Conservation (phyloP, 768 basidiomycete species). For the Macrolepiota albuminosa region DNA sequence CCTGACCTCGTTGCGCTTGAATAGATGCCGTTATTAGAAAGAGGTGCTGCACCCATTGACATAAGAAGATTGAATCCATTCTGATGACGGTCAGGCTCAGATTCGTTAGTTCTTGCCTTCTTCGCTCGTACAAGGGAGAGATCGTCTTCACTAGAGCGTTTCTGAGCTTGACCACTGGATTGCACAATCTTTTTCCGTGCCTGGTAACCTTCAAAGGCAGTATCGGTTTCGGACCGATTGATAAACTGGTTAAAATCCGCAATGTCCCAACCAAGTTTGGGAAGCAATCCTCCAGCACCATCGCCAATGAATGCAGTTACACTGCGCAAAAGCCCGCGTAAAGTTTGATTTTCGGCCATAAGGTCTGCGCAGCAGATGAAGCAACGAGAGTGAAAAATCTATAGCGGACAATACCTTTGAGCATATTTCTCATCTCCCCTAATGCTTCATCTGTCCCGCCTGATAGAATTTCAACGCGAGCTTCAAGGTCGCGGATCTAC, state of each 20-base stretch:
- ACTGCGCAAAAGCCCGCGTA: conserved; percentile 73
- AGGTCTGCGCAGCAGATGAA: conserved; percentile 45
- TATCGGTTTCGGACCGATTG: conserved; percentile 87
- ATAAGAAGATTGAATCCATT: conserved; percentile 55
- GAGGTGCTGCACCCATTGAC: conserved; percentile 39
- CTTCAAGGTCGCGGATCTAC: conserved; percentile 93
- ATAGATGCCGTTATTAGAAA: conserved; percentile 41
- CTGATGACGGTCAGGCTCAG: conserved; percentile 31
- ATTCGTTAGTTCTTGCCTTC: conserved; percentile 43
- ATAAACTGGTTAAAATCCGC: conserved; percentile 77
- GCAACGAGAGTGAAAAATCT: neutral
- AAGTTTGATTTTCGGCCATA: conserved; percentile 84
- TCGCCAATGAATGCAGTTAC: conserved; percentile 84
- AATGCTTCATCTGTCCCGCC: conserved; percentile 89
- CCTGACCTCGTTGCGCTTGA: conserved; percentile 34
- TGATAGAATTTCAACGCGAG: conserved; percentile 90
- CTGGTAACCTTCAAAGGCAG: conserved; percentile 88
- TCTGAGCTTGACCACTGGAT: conserved; percentile 30
- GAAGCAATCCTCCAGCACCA: conserved; percentile 71
- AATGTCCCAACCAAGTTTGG: conserved; percentile 75
- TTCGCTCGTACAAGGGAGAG: conserved; percentile 37
- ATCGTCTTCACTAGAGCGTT: conserved; percentile 55
- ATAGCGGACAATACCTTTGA: conserved; percentile 51
- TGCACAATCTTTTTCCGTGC: conserved; percentile 50
- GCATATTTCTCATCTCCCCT: conserved; percentile 74